A percentile compares a stretch with the other conserved stretches of the same genome.
Conservation (phyloP, 768 basidiomycete genomes). For the Panaeolus cyanescens region DNA sequence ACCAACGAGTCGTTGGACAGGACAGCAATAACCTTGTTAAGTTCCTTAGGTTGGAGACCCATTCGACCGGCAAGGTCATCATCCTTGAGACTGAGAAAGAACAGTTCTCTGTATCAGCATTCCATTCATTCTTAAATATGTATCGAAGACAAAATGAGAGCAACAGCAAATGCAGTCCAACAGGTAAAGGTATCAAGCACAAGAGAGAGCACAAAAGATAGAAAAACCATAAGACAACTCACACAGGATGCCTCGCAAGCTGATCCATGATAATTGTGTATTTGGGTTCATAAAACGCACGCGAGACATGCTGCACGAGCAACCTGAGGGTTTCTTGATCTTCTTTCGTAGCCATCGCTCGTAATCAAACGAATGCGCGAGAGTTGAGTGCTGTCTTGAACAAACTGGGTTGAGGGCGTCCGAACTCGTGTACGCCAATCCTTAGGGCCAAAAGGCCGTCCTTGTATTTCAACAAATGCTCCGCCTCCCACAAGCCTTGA, state of each 20-base stretch:
- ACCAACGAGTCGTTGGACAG: slow-evolving; percentile 79
- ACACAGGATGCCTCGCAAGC: slow-evolving; percentile 92
- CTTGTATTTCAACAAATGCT: neutral
- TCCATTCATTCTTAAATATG: slow-evolving; percentile 2
- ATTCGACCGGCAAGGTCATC: slow-evolving; percentile 91
- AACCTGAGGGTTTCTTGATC: slow-evolving; percentile 81
- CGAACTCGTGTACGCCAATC: neutral
- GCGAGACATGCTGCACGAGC: slow-evolving; percentile 90
- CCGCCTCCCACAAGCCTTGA: slow-evolving; percentile 1
- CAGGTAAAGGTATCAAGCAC: neutral
- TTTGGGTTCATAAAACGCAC: slow-evolving; percentile 94
- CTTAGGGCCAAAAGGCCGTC: slow-evolving; percentile 2
- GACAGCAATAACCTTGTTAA: slow-evolving; percentile 86
- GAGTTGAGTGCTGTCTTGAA: neutral
- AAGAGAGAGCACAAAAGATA: neutral
- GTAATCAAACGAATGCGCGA: slow-evolving; percentile 1
- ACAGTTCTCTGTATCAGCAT: slow-evolving; percentile 8
- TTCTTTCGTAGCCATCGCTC: slow-evolving; percentile 66
- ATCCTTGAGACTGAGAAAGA: slow-evolving; percentile 76
- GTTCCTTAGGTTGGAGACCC: slow-evolving; percentile 87
- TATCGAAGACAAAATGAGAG: slow-evolving; percentile 8
- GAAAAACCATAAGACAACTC: slow-evolving; percentile 46
- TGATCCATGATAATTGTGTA: slow-evolving; percentile 93
- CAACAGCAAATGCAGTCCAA: slow-evolving; percentile 7
- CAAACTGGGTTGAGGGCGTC: neutral